Percentiles rank a stretch among this genome's conserved stretches.
Conservation (phyloP, 2,329 filamentous ascomycete species). For the Phyllosticta capitalensis region DNA sequence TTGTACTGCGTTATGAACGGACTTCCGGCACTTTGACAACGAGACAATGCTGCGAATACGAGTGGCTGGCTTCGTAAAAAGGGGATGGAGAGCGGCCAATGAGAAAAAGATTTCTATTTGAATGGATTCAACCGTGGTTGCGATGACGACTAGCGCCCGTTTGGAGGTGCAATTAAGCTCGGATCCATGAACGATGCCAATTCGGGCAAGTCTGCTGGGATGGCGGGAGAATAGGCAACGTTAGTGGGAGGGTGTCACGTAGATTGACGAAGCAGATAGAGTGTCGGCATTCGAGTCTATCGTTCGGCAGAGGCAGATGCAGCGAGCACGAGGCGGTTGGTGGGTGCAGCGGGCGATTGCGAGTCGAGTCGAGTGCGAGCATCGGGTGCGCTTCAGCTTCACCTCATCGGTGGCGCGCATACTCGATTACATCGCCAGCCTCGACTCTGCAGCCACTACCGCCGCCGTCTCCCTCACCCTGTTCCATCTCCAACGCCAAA, state of each 20-base stretch:
- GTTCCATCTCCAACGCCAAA: not conserved
- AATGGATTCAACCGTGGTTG: not conserved
- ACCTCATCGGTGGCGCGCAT: not conserved
- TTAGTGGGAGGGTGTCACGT: not conserved
- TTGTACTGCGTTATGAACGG: too few relatives aligned
- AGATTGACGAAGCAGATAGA: not conserved
- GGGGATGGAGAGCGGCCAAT: not conserved
- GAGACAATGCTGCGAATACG: not conserved
- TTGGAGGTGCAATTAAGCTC: not conserved
- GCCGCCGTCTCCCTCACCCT: not conserved
- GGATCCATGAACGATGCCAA: not conserved
- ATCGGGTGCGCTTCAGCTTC: not conserved
- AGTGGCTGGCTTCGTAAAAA: not conserved
- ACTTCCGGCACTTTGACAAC: too few relatives aligned
- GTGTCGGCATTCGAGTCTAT: not conserved
- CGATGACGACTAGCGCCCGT: not conserved
- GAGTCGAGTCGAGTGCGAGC: not conserved
- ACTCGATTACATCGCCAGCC: not conserved
- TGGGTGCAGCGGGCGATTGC: not conserved
- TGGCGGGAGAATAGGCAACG: not conserved
- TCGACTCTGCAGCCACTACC: not conserved
- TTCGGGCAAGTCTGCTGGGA: not conserved
- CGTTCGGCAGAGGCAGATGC: not conserved
- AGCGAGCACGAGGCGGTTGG: not conserved
- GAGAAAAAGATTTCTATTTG: not conserved